Conservation (phyloP, 2,329 filamentous ascomycete species). For the Fusarium drepaniforme region DNA sequence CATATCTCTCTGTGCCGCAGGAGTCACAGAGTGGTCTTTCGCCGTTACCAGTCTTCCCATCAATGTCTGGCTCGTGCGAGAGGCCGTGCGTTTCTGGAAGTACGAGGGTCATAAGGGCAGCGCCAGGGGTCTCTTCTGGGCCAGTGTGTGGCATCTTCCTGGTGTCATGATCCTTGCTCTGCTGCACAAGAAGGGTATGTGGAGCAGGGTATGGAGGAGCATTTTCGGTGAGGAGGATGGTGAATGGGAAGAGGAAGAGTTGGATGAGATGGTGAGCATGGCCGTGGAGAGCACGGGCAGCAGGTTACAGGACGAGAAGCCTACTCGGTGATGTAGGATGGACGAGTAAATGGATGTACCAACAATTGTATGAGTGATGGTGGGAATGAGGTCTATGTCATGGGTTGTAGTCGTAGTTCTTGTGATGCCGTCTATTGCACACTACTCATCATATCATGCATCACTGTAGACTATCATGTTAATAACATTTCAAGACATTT, state of each 20-base stretch:
- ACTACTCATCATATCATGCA: slow-evolving; percentile 27
- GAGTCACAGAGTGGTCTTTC: slow-evolving; percentile 89
- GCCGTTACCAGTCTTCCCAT: slow-evolving; percentile 83
- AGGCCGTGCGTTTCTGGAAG: slow-evolving; percentile 86
- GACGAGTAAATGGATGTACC: slow-evolving; percentile 34
- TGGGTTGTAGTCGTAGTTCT: slow-evolving; percentile 12
- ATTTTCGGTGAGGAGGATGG: slow-evolving; percentile 72
- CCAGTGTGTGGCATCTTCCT: slow-evolving; percentile 96
- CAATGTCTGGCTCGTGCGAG: slow-evolving; percentile 86
- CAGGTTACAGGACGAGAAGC: slow-evolving; percentile 24
- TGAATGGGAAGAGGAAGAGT: slow-evolving; percentile 69
- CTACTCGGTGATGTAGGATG: slow-evolving; percentile 31
- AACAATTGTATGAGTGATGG: slow-evolving; percentile 41
- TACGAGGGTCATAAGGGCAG: slow-evolving; percentile 82
- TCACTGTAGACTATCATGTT: slow-evolving; percentile 30
- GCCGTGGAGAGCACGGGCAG: slow-evolving; percentile 43
- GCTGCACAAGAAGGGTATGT: slow-evolving; percentile 93
- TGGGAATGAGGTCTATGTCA: slow-evolving; percentile 14
- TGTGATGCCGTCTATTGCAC: slow-evolving; percentile 10
- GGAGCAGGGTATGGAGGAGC: slow-evolving; percentile 83
- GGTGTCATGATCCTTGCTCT: slow-evolving; percentile 90
- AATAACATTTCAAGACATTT: slow-evolving; percentile 3
- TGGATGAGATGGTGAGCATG: slow-evolving; percentile 56
- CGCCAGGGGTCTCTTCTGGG: slow-evolving; percentile 92
- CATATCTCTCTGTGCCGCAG: slow-evolving; percentile 79